phyloP scores from a whole-genome alignment of 768 basidiomycete species.

The Lentinula edodes region DNA sequence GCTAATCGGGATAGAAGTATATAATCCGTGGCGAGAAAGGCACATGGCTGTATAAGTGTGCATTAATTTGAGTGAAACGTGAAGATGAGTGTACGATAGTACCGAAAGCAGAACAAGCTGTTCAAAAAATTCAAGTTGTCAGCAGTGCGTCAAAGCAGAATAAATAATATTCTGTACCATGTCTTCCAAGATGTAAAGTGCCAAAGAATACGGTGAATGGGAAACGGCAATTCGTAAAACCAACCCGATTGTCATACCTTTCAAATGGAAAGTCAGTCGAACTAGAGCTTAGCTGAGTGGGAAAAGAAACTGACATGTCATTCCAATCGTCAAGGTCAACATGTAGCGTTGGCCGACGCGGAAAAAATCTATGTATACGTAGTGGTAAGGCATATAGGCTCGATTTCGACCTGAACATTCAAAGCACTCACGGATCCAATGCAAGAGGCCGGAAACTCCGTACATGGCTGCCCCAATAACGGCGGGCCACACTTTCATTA shows the following conservation, averaged over 20 bases:
- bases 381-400: neutral
- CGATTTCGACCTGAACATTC: neutral
- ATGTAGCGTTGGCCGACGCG: slow-evolving; percentile 6
- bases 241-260: slow-evolving; percentile 3
- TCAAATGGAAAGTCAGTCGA: neutral
- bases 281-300: neutral
- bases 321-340: slow-evolving; percentile 11
- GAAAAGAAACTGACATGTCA: slow-evolving; percentile 8
- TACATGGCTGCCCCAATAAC: slow-evolving; percentile 6
- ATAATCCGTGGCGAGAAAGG: slow-evolving; percentile 52
- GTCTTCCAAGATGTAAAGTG: neutral
- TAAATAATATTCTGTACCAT: neutral
- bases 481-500: slow-evolving; percentile 9
- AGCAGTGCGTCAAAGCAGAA: neutral
- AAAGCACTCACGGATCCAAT: slow-evolving; percentile 12
- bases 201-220: neutral
- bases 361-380: neutral
- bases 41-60: slow-evolving; percentile 39
- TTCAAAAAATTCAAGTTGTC: neutral
- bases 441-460: slow-evolving; percentile 5
- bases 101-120: slow-evolving; percentile 6
- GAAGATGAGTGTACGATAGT: neutral
- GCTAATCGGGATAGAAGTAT: slow-evolving; percentile 45
- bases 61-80: neutral
- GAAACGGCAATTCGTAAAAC: neutral